A percentile compares a stretch with the other conserved stretches of the same genome.
Conservation (phyloP, 2,329 filamentous ascomycete genomes). For the Colletotrichum agaves region DNA sequence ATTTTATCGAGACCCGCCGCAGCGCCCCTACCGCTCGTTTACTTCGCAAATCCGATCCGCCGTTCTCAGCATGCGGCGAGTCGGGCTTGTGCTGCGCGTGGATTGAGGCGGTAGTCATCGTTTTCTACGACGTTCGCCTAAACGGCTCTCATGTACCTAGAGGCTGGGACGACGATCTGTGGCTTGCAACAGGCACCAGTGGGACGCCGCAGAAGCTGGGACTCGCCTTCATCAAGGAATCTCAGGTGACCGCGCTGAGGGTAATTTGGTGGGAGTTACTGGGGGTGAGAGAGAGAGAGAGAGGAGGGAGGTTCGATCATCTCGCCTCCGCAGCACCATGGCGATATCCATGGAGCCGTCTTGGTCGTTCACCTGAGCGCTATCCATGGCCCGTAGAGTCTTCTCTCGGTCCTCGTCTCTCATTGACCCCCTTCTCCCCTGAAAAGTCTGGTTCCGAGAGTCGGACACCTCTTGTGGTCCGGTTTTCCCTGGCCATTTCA, state of each 20-base stretch:
- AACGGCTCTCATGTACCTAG: neutral
- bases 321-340: neutral
- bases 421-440: too few relatives aligned
- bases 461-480: too few relatives aligned
- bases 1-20: too few relatives aligned
- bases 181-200: neutral
- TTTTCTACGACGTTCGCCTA: too few relatives aligned
- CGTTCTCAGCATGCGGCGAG: too few relatives aligned
- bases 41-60: too few relatives aligned
- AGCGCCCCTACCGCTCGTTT: too few relatives aligned
- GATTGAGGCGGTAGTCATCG: too few relatives aligned
- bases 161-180: neutral
- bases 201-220: neutral
- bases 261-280: neutral
- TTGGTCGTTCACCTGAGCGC: neutral
- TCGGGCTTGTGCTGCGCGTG: too few relatives aligned
- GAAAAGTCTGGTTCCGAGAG: neutral
- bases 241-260: conserved; percentile 7
- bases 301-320: neutral
- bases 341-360: neutral
- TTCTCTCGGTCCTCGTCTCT: too few relatives aligned
- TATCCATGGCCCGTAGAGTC: neutral
- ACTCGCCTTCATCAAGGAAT: neutral
- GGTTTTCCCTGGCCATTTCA: neutral
- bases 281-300: neutral